These are phyloP conservation scores for Metschnikowia dekortorum DNA, from an alignment of 805 yeast species.

Conservation along the genomic window DNA sequence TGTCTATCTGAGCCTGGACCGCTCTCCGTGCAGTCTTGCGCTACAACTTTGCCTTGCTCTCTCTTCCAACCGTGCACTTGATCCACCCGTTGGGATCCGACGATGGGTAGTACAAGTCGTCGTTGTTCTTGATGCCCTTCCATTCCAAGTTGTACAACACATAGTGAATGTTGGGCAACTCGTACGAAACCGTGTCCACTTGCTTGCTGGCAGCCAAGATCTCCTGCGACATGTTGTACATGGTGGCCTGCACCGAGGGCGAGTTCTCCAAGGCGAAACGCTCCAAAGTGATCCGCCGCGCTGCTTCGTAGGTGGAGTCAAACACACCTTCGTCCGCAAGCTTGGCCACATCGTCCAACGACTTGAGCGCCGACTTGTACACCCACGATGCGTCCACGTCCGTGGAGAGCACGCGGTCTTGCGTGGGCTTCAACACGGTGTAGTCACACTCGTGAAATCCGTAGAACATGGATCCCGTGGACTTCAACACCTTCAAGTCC, in stretches of 20 bases:
- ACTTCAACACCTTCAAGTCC: constrained; percentile 79
- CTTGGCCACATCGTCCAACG: constrained; percentile 45
- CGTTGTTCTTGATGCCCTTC: constrained; percentile 79
- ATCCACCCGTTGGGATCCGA: constrained; percentile 93
- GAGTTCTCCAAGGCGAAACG: constrained; percentile 82
- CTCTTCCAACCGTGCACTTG: constrained; percentile 79
- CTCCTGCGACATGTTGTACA: constrained; percentile 84
- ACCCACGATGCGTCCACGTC: constrained; percentile 74
- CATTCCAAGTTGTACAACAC: constrained; percentile 74
- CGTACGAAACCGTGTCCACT: constrained; percentile 63
- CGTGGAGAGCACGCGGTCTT: constrained; percentile 83
- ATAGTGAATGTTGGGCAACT: constrained; percentile 90
- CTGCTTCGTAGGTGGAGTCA: constrained; percentile 58
- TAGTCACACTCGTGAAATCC: constrained; percentile 83
- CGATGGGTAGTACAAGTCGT: constrained; percentile 82
- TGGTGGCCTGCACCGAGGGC: constrained; percentile 94
- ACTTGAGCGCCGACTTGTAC: constrained; percentile 44
- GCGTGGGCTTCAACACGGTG: constrained; percentile 81
- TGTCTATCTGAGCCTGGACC: no score
- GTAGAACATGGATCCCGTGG: constrained; percentile 90
- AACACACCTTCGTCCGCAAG: constrained; percentile 60
- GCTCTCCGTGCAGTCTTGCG: background rate
- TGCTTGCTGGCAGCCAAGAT: constrained; percentile 57
- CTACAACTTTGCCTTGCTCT: constrained; percentile 43
- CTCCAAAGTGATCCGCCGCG: constrained; percentile 66